Base-by-base conservation (phyloP, 2,329 filamentous ascomycete species). In the Apiospora kogelbergensis region DNA sequence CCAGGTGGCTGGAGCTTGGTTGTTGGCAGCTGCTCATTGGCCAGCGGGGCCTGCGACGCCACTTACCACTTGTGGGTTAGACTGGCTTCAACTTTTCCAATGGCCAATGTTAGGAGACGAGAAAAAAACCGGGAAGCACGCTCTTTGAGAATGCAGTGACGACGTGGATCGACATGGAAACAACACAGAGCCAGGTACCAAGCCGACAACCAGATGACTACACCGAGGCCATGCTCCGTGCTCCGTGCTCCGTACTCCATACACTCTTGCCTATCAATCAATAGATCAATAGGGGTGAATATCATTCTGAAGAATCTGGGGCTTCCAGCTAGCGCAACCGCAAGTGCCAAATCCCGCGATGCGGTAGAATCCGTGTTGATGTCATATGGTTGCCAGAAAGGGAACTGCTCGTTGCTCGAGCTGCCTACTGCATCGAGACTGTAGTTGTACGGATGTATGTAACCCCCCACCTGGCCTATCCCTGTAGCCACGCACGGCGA, bases 91-190 rank as follows among this genome's bases (percentile, higher is more conserved):
- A 20, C 15, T 57, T 57, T 57, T 57, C 2, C 20, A 40, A 40
- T 40, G 37, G 15, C 24, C 24, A 26, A 15, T 53, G 46, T 26
- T 30, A 37, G 17, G n/a, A 17, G 33, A 30, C n/a, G 7, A 60
- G 9, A n/a, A n/a, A 37, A 37, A 60, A 60, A 60, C 53, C 30
- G 53, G 53, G 53, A 60, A 60, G n/a, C 26, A 5, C 26, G 42
- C 7, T 3, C 5, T 20, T 37, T 4, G 30, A 22, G n/a, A 6
- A n/a, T 4, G 30, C 53, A 37, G 53, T 60, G 53, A 60, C 53
- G 53, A 60, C 53, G 53, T 60, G 30, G 30, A 60, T 60, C 53
- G 53, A 60, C 53, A 60, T 60, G 53, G 53, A 60, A 60, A 60
- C 53, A 60, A 10, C 30, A 60, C 53, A 60, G 9, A 33, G 17